phyloP scores from a whole-genome alignment of 2,329 filamentous ascomycete species.

The Lasiodiplodia gonubiensis region DNA sequence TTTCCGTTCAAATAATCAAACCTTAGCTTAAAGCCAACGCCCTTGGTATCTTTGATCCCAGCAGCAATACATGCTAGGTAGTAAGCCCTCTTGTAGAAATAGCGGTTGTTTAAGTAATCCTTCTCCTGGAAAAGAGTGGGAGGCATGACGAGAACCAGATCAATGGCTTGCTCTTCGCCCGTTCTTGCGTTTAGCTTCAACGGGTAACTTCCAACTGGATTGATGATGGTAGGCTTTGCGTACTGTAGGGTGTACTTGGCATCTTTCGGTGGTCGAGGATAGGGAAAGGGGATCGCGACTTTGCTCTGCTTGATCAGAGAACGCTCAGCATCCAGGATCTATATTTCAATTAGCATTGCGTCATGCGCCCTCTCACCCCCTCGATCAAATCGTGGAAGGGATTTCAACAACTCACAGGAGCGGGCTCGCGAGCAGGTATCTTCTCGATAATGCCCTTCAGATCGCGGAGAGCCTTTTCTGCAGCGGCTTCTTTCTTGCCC shows the following conservation, averaged over 20 bases:
- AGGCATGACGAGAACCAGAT: constrained; percentile 90
- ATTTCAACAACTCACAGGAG: constrained; percentile 44
- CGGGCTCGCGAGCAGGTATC: constrained; percentile 57
- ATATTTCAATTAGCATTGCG: not conserved
- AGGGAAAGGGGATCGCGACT: constrained; percentile 80
- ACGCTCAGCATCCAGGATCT: constrained; percentile 73
- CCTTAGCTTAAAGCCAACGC: constrained; percentile 60
- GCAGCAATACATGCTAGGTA: constrained; percentile 83
- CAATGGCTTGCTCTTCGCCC: constrained; percentile 66
- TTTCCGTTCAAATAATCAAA: constrained; percentile 77
- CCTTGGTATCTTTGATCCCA: constrained; percentile 66
- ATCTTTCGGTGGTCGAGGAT: constrained; percentile 76
- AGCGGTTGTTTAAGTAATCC: constrained; percentile 89
- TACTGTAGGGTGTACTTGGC: constrained; percentile 83
- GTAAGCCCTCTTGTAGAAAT: constrained; percentile 93
- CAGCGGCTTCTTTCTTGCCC: constrained; percentile 59
- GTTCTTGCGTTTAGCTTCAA: constrained; percentile 74
- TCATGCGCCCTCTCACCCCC: not conserved
- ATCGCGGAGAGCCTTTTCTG: constrained; percentile 60
- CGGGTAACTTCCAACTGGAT: constrained; percentile 87
- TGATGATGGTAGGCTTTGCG: constrained; percentile 75
- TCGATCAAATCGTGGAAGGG: not conserved
- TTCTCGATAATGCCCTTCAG: constrained; percentile 64
- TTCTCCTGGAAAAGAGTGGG: constrained; percentile 82
- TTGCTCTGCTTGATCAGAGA: constrained; percentile 70